Base-by-base conservation (phyloP, 2,329 filamentous ascomycete genomes). In the Fusarium illudens region DNA sequence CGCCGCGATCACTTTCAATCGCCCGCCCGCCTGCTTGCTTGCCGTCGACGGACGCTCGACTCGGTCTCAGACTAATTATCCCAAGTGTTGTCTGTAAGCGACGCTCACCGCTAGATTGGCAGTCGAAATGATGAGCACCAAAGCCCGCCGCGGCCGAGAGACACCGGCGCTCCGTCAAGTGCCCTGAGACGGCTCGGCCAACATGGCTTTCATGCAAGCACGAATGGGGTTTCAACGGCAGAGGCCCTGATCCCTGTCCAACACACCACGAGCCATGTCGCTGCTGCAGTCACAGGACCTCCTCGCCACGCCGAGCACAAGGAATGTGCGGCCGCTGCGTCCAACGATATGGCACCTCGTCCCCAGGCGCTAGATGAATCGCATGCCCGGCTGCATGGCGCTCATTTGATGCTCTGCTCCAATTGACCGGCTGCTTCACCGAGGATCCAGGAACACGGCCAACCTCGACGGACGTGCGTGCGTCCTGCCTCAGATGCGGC, bases 241-340 rank as follows among this genome's bases (percentile, higher is more conserved):
- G 65, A 67, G 60, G 60, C 59, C 58, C 65, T 67, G 64, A 74
- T 72, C 72, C 72, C 71, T 74, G 72, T 70, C 50, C 60, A 71
- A 65, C 69, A 71, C 72, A 74, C 72, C 71, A 72, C 60, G 51
- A 70, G 64, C 71, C 65, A 65, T 65, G 70, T 66, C 63, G 56
- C 63, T 71, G 56, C 61, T 73, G 65, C 61, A 72, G 72, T 74
- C 72, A 74, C 72, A 74, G 72, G 72, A 74, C 72, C 68, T 69
- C 68, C 57, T 67, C 50, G 68, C 71, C 64, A 73, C 68, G 67
- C 72, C 71, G 61, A 72, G 60, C 72, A 57, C 60, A 64, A 62
- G 52, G 60, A 67, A 67, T 69, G 58, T 61, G 58, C 63, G 60
- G 61, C 54, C 60, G 67, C 59, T 59, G 36, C 58, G 62, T 60